phyloP scores from a whole-genome alignment of 805 yeast genomes.

The Blastobotrys peoriensis region DNA sequence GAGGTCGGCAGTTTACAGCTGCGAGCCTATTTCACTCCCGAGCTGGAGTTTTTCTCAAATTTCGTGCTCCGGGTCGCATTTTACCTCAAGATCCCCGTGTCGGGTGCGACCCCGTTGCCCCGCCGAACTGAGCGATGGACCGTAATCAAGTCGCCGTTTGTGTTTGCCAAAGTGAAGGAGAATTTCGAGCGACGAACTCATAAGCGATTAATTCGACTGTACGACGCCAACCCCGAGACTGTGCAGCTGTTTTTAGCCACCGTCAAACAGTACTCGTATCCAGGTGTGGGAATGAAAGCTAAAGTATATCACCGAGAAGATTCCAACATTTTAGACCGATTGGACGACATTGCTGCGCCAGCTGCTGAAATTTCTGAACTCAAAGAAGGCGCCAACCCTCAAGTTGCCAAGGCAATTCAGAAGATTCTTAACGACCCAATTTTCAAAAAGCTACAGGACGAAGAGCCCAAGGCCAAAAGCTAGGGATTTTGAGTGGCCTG shows the following conservation, averaged over 20 bases:
- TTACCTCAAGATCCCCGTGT: conserved; percentile 80
- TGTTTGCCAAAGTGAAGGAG: conserved; percentile 89
- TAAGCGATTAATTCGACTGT: conserved; percentile 64
- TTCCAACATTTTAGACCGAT: conserved; percentile 37
- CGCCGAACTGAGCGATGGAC: conserved; percentile 86
- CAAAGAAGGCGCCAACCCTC: conserved; percentile 31
- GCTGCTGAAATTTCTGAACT: conserved; percentile 5
- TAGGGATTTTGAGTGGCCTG: too few relatives aligned
- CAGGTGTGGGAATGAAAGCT: conserved; percentile 82
- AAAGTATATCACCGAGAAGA: conserved; percentile 52
- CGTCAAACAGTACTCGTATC: conserved; percentile 65
- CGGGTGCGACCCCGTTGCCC: conserved; percentile 62
- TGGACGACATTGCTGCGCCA: conserved; percentile 30
- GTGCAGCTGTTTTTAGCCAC: conserved; percentile 77
- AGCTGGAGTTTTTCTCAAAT: conserved; percentile 70
- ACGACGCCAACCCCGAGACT: conserved; percentile 80
- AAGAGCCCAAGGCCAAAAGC: too few relatives aligned
- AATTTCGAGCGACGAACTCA: conserved; percentile 87
- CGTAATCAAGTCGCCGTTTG: conserved; percentile 88
- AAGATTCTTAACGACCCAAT: conserved; percentile 66
- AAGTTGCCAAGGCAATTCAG: conserved; percentile 59
- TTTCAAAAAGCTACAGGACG: conserved; percentile 42
- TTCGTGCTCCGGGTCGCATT: conserved; percentile 87
- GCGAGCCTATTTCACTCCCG: conserved; percentile 58
- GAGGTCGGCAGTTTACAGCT: conserved; percentile 67